phyloP scores from a whole-genome alignment of 2,329 filamentous ascomycete genomes.

The Eutypa lata region DNA sequence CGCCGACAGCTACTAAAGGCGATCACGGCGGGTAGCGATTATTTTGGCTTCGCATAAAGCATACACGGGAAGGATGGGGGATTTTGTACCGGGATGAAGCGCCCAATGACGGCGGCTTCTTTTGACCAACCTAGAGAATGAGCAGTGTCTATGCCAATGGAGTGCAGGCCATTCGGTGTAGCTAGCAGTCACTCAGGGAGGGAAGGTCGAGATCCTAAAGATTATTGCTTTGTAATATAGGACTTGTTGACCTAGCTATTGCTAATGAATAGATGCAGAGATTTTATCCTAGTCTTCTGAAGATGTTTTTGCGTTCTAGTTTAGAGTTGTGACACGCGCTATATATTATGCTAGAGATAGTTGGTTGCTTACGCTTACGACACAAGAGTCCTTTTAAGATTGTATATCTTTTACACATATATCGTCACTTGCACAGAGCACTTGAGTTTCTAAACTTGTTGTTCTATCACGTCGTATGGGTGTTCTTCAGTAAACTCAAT shows the following conservation, averaged over 20 bases:
- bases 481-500: too few species aligned
- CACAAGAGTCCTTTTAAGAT: too few species aligned
- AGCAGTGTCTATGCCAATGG: slow-evolving; percentile 14
- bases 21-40: slow-evolving; percentile 96
- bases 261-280: not conserved
- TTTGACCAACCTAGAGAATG: slow-evolving; percentile 8
- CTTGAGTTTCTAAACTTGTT: too few species aligned
- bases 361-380: too few species aligned
- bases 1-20: slow-evolving; percentile 87
- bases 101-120: slow-evolving; percentile 1
- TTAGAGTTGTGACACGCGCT: too few species aligned
- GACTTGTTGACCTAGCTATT: not conserved
- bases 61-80: slow-evolving; percentile 3
- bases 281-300: not conserved
- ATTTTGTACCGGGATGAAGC: slow-evolving; percentile 12
- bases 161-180: slow-evolving; percentile 27
- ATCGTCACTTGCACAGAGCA: too few species aligned
- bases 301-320: too few species aligned
- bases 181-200: too few species aligned
- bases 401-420: too few species aligned
- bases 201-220: too few species aligned
- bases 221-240: not conserved
- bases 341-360: too few species aligned
- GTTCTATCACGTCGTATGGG: too few species aligned
- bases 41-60: slow-evolving; percentile 88